Conservation (phyloP, 148 eudicot genomes). For the Limonium bicolor region DNA sequence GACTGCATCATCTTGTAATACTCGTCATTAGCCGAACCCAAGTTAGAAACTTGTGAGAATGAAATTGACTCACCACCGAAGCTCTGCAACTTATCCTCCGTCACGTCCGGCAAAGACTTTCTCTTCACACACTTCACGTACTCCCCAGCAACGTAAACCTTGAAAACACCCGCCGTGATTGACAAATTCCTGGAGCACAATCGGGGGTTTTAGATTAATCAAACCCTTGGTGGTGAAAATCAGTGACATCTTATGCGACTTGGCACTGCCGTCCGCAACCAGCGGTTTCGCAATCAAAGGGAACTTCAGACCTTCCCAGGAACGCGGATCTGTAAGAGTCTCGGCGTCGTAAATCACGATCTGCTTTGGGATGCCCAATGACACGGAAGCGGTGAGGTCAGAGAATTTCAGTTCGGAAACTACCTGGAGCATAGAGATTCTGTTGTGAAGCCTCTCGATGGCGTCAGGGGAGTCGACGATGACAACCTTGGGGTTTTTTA, state of each 20-base stretch:
- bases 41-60: slow-evolving; percentile 64
- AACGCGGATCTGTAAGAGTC: slow-evolving; percentile 16
- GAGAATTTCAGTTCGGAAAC: slow-evolving; percentile 24
- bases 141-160: slow-evolving; percentile 63
- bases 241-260: slow-evolving; percentile 61
- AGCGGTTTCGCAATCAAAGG: slow-evolving; percentile 67
- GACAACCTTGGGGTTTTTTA: slow-evolving; percentile 21
- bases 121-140: slow-evolving; percentile 61
- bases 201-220: slow-evolving; percentile 35
- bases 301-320: slow-evolving; percentile 31
- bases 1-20: slow-evolving; percentile 31
- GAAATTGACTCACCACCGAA: slow-evolving; percentile 31
- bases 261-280: slow-evolving; percentile 56
- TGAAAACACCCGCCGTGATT: slow-evolving; percentile 69
- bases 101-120: slow-evolving; percentile 53
- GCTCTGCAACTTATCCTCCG: slow-evolving; percentile 30
- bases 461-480: slow-evolving; percentile 40
- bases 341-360: slow-evolving; percentile 34
- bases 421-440: slow-evolving; percentile 60
- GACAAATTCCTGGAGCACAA: slow-evolving; percentile 64
- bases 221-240: slow-evolving; percentile 36
- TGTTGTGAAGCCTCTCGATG: slow-evolving; percentile 45
- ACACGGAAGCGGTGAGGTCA: slow-evolving; percentile 5
- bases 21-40: slow-evolving; percentile 30
- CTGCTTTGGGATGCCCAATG: slow-evolving; percentile 62